These are phyloP conservation scores for Spinacia oleracea DNA, from an alignment of 179 eudicot genomes.

Conservation along the genomic window DNA sequence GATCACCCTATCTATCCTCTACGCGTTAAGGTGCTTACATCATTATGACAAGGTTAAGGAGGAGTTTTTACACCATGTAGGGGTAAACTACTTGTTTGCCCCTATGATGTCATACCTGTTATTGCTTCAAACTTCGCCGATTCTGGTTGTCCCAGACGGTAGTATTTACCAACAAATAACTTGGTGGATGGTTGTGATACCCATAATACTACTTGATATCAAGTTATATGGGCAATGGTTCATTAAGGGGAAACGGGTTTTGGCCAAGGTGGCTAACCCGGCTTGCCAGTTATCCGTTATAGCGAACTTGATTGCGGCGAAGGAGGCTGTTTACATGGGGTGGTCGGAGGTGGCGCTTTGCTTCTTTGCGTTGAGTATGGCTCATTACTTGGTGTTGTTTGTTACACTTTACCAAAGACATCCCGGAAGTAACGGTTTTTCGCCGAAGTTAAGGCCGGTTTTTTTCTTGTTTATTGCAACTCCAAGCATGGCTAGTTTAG, in stretches of 20 bases:
- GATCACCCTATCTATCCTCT: conserved; percentile 27
- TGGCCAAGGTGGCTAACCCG: conserved; percentile 54
- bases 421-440: conserved; percentile 37
- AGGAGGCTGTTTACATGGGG: conserved; percentile 49
- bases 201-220: conserved; percentile 43
- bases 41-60: conserved; percentile 36
- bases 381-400: conserved; percentile 63
- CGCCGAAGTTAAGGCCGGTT: conserved; percentile 44
- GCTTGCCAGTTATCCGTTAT: conserved; percentile 46
- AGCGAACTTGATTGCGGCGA: conserved; percentile 52
- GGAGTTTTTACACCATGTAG: conserved; percentile 49
- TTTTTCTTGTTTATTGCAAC: conserved; percentile 55
- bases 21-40: conserved; percentile 31
- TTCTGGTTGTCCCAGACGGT: not conserved
- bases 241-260: conserved; percentile 44
- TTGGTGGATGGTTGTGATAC: conserved; percentile 37
- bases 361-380: conserved; percentile 57
- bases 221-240: conserved; percentile 61
- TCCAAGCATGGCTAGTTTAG: conserved; percentile 58
- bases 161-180: conserved; percentile 16
- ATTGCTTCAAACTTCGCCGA: conserved; percentile 50
- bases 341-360: conserved; percentile 48
- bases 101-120: conserved; percentile 58
- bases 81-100: conserved; percentile 56
- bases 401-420: conserved; percentile 59